These are phyloP conservation scores for Filosporella fistucella DNA, from an alignment of 495 filamentous ascomycete species.

Conservation along the genomic window DNA sequence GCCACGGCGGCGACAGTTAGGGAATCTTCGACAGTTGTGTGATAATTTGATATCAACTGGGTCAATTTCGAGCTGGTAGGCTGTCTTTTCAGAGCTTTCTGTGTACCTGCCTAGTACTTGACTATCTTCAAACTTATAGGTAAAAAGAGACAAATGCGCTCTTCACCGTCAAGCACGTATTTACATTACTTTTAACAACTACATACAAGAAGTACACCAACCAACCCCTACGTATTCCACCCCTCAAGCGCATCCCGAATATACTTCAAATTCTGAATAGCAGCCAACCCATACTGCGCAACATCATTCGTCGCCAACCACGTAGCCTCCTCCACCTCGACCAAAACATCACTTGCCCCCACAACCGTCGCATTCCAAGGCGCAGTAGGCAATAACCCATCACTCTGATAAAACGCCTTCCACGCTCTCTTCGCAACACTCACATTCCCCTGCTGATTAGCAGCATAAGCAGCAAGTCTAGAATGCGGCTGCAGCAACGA, in stretches of 20 bases:
- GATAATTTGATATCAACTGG: too few species aligned
- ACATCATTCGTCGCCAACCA: constrained; percentile 39
- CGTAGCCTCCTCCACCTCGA: constrained; percentile 34
- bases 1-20: too few species aligned
- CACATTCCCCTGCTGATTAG: constrained; percentile 25
- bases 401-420: constrained; percentile 35
- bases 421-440: constrained; percentile 35
- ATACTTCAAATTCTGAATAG: constrained; percentile 38
- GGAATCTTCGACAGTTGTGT: too few species aligned
- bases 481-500: constrained; percentile 40
- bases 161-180: too few species aligned
- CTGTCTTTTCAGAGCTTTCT: too few species aligned
- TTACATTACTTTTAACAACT: too few species aligned
- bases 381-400: constrained; percentile 29
- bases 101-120: too few species aligned
- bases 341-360: constrained; percentile 30
- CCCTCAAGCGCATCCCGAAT: not conserved
- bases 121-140: too few species aligned
- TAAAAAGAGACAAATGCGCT: too few species aligned
- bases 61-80: too few species aligned
- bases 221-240: too few species aligned
- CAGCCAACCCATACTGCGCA: constrained; percentile 40
- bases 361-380: constrained; percentile 29
- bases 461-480: constrained; percentile 38
- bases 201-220: too few species aligned